phyloP scores from a whole-genome alignment of 2,329 filamentous ascomycete genomes.

The Epichloe uncinata region DNA sequence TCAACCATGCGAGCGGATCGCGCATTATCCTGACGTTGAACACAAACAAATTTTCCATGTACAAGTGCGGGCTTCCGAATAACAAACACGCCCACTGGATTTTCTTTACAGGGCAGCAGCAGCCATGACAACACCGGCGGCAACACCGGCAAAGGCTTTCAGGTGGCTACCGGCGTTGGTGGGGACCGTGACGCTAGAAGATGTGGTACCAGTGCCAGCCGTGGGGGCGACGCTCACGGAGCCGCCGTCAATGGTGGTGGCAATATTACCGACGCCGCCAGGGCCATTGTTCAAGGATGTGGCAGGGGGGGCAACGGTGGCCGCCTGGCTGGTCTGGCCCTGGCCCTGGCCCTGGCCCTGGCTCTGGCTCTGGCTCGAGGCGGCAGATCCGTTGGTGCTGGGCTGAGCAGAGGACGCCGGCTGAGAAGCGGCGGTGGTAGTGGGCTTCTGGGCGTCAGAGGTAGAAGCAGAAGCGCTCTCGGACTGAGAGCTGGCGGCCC shows the following conservation, averaged over 20 bases:
- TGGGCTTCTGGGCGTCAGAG: neutral
- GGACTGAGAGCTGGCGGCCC: neutral
- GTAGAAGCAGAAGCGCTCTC: constrained; percentile 2
- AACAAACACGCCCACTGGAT: neutral
- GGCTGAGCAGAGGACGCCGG: too few species aligned
- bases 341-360: too few species aligned
- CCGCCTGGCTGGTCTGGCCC: too few species aligned
- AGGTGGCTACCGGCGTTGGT: constrained; percentile 11
- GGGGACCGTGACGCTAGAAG: neutral
- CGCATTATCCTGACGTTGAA: neutral
- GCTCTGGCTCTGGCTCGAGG: too few species aligned
- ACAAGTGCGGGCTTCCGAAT: neutral
- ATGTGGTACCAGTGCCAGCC: neutral
- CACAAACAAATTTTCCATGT: neutral
- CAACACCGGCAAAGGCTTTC: constrained; percentile 19
- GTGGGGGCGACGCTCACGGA: neutral
- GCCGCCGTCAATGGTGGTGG: neutral
- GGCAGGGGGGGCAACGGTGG: too few species aligned
- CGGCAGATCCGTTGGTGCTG: too few species aligned
- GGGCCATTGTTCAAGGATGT: neutral
- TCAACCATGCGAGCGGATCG: neutral
- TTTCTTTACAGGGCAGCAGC: constrained; percentile 16
- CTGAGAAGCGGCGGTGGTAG: too few species aligned
- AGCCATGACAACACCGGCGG: constrained; percentile 17
- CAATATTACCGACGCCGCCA: constrained; percentile 5